Evolutionary conservation across 2,329 filamentous ascomycete genomes (phyloP), one percentile per base, ranked within the genome.

Genomic region (Cryphonectria naterciae): DNA sequence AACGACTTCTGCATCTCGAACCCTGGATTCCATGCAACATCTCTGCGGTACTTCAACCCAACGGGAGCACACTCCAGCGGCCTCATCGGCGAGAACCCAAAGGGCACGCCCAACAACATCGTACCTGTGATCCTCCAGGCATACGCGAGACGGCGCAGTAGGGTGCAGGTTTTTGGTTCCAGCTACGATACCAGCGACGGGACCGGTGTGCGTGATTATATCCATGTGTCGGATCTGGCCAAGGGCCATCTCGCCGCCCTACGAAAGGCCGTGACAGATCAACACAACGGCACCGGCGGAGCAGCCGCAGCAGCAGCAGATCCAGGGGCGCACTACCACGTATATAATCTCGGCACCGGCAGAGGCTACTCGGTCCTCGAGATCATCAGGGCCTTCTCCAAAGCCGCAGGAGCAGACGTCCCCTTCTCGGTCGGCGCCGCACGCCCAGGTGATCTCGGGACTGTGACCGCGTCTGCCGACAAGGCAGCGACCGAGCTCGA

Each of bases 401-500:
- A 54, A 19, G 70, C 70, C 7, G 68, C 70, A 10, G 70, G 70
- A 5, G 65, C 68, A 28, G 68, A 65, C 7, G 68, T 72, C 1
- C 70, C 70, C 4, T 72, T 67, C 64, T 61, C 70, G 15, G 63
- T 72, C 37, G 70, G 62, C 39, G 60, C 35, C 2, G 70, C 70
- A 7, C 64, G 70, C 2, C 37, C 64, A 6, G 70, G 70, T 7
- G 70, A 72, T 32, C 32, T 72, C 49, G 70, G 70, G 32, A 70
- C 68, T 7, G 70, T 70, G 15, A 72, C 70, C 7, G 70, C 70
- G 0, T 69, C 70, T 7, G 46, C 70, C 22, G 58, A 67, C 67
- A 72, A 72, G 25, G 70, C 70, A 22, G 68, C 68, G 4, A 72
- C 68, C 15, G 70, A 72, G 68, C 70, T 72, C 49, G 70, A 72